Evolutionary conservation across 2,329 filamentous ascomycete species (phyloP), one percentile per base, ranked within the genome.

Genomic region (Ceratocystis harringtonii): DNA sequence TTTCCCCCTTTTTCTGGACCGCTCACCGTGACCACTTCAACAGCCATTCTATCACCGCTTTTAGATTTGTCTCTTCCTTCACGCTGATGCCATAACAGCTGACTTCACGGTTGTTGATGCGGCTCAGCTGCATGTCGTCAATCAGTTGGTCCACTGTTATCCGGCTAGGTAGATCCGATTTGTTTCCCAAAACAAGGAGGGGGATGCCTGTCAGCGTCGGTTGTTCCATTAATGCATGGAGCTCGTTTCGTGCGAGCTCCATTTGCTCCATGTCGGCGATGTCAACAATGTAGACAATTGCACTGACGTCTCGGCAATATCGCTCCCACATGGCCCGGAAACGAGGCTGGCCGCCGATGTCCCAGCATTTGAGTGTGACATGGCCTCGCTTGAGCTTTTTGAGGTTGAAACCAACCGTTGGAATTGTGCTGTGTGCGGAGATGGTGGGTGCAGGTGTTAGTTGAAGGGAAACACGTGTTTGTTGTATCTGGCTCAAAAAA

Each of bases 251-350:
- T 63, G 94, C 94, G 68, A 90, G 84, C 7, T 90, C 87, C 67
- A 97, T 81, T 66, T 90, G 84, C 64, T 84, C 83, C 69, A 82
- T 81, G 76, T 99, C 94, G 70, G 92, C 91, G 69, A 95, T 95
- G 75, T 99, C 94, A 73, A 97, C 92, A 74, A 99, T 96, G 77
- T 96, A 99, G 70, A 99, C 89, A 71, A 99, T 96, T 71, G 92
- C 92, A 77, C 95, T 96, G 70, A 97, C 94, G 63, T 91, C 94
- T 69, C 92, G 90, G 77, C 94, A 97, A 76, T 99, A 99, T 73
- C 94, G 83, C 80, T 99, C 94, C 94, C 94, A 99, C 94, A 99
- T 99, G 71, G 90, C 89, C 73, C 94, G 89, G 79, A 97, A 99
- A 70, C 92, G 85, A 71, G 94, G 92, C 78, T 99, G 94, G 64